These are phyloP conservation scores for Pythium sp. DNA, from an alignment of 352 stramenopile genomes.

Conservation along the genomic window DNA sequence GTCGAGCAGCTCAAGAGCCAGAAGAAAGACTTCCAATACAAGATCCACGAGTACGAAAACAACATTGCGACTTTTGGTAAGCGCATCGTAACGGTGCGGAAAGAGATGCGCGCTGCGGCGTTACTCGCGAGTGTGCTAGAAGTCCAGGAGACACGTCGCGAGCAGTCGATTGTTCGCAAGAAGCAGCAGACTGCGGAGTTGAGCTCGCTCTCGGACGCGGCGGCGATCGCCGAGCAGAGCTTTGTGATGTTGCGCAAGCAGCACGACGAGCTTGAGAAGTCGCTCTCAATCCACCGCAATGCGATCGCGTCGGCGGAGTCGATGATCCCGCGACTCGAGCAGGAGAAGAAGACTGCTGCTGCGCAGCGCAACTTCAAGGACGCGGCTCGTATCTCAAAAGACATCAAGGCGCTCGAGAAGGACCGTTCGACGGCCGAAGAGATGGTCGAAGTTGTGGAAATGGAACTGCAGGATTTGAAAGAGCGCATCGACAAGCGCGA, in stretches of 20 bases:
- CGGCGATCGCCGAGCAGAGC: constrained; percentile 72
- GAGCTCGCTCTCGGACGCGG: constrained; percentile 58
- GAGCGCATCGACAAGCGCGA: constrained; percentile 71
- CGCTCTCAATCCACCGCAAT: constrained; percentile 68
- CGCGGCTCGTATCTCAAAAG: constrained; percentile 78
- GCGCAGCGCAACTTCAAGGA: constrained; percentile 87
- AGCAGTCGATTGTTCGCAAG: constrained; percentile 66
- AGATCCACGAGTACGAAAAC: constrained; percentile 46
- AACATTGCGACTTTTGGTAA: constrained; percentile 56
- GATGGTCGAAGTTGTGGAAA: constrained; percentile 79
- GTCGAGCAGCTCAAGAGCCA: constrained; percentile 57
- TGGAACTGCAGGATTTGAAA: constrained; percentile 77
- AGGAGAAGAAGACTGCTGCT: constrained; percentile 78
- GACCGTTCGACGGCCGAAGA: constrained; percentile 76
- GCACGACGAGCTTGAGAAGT: constrained; percentile 75
- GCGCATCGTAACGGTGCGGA: constrained; percentile 54
- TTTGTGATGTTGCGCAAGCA: constrained; percentile 73
- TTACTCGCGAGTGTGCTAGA: constrained; percentile 67
- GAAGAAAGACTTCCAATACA: constrained; percentile 49
- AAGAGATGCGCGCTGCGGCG: constrained; percentile 66
- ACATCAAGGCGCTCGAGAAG: constrained; percentile 86
- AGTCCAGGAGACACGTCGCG: constrained; percentile 64
- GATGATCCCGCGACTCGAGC: constrained; percentile 74
- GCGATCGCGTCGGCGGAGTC: constrained; percentile 76
- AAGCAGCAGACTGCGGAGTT: constrained; percentile 75